Conservation (phyloP, 163 green algal species). For the Scenedesmus sp. region DNA sequence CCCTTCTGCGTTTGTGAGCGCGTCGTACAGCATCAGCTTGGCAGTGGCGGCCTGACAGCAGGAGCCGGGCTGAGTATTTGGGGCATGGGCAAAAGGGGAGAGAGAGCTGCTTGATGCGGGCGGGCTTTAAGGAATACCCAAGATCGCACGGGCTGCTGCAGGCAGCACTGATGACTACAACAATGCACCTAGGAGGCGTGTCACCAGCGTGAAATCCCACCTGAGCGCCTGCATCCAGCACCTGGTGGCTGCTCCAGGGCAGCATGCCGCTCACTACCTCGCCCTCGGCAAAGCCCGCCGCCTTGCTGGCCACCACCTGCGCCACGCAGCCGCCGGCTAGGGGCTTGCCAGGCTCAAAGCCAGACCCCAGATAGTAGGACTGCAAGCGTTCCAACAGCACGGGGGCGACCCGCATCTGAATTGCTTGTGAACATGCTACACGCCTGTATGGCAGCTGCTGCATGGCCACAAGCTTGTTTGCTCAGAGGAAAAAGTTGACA, state of each 20-base stretch:
- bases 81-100: too few species aligned
- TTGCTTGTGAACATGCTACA: too few species aligned
- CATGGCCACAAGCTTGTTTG: not conserved
- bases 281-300: constrained; percentile 11
- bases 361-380: constrained; percentile 17
- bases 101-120: too few species aligned
- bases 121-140: too few species aligned
- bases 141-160: not conserved
- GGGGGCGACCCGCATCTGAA: too few species aligned
- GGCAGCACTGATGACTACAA: too few species aligned
- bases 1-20: not conserved
- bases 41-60: not conserved
- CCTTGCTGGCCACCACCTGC: constrained; percentile 16
- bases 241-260: constrained; percentile 31
- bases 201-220: not conserved
- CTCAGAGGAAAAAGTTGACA: too few species aligned
- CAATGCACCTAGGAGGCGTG: not conserved
- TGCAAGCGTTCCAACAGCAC: too few species aligned
- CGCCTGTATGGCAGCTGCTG: not conserved
- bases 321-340: constrained; percentile 10
- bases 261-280: constrained; percentile 44
- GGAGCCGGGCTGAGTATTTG: not conserved
- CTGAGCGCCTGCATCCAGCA: constrained; percentile 17
- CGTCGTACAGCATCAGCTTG: not conserved
- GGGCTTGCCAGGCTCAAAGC: constrained; percentile 46